Evolutionary conservation across 2,329 filamentous ascomycete species (phyloP).

Genomic region (Verticillium isaacii): DNA sequence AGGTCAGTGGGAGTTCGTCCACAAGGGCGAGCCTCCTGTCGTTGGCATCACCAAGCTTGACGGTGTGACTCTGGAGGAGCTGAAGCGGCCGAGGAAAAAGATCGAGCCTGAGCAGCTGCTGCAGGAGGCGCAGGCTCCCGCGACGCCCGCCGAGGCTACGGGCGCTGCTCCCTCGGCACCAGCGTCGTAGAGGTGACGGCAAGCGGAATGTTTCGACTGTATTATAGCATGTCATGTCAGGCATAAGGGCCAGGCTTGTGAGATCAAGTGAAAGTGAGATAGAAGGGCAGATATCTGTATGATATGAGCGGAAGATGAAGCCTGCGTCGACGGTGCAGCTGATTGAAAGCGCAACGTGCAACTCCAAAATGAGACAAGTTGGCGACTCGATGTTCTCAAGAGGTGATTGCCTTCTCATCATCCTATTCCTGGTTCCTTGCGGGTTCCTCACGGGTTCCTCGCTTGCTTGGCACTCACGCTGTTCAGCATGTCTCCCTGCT

Average conservation of each 20-base stretch:
- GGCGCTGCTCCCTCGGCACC: constrained; percentile 26
- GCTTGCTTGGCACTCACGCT: not conserved
- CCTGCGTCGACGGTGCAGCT: not conserved
- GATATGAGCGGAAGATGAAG: not conserved
- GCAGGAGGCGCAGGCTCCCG: constrained; percentile 21
- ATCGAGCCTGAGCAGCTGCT: constrained; percentile 42
- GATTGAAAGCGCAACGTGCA: not conserved
- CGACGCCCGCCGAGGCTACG: constrained; percentile 25
- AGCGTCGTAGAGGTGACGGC: not conserved
- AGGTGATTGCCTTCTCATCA: not conserved
- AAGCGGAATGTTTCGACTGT: not conserved
- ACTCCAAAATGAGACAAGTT: not conserved
- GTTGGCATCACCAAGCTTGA: constrained; percentile 91
- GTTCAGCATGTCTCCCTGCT: not conserved
- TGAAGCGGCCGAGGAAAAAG: constrained; percentile 74
- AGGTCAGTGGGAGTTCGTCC: constrained; percentile 90
- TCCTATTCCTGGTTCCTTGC: not conserved
- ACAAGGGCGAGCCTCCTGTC: constrained; percentile 82
- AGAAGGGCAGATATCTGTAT: not conserved
- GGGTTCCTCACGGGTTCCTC: not conserved
- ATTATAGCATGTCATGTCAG: not conserved
- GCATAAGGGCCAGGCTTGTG: not conserved
- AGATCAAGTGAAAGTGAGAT: not conserved
- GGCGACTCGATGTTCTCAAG: not conserved
- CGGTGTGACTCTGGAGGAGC: constrained; percentile 74